These are phyloP conservation scores for carrot (Daucus carota) DNA, from an alignment of 129 eudicot species.

Conservation along the genomic window DH1_v3.0 NC_030383.2:1268001-1268500, in stretches of 20 bases:
- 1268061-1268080: background rate
- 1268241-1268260: background rate
- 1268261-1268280: background rate
- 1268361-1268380: background rate
- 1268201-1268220: background rate
- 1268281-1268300: background rate
- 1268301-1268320: background rate
- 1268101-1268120: background rate
- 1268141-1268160: background rate
- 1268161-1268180: background rate
- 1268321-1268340: background rate
- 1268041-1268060: background rate
- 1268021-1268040: background rate
- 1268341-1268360: background rate
- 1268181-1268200: background rate
- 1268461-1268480: background rate
- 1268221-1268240: background rate
- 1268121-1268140: background rate
- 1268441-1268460: background rate
- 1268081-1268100: too few relatives aligned
- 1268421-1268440: background rate
- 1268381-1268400: background rate
- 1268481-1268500: background rate
- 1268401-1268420: background rate
- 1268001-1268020: background rate